Conservation (phyloP, 495 filamentous ascomycete genomes). For the Aspergillus bridgeri region DNA sequence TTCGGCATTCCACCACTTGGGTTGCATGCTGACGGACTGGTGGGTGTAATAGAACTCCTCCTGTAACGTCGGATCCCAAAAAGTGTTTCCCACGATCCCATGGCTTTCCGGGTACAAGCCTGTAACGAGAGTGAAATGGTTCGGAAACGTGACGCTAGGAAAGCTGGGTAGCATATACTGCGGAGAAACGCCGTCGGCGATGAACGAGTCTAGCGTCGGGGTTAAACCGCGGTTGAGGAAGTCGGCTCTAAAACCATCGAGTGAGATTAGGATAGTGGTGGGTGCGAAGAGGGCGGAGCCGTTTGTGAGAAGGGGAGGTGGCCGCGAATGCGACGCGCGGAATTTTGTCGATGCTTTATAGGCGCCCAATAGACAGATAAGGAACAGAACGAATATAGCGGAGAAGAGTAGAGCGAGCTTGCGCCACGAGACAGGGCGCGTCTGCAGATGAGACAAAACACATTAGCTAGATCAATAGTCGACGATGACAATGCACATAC, state of each 20-base stretch:
- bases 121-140: slow-evolving; percentile 93
- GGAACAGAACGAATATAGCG: slow-evolving; percentile 46
- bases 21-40: slow-evolving; percentile 63
- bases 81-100: slow-evolving; percentile 89
- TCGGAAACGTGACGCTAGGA: slow-evolving; percentile 95
- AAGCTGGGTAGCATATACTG: slow-evolving; percentile 90
- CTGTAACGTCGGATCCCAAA: slow-evolving; percentile 75
- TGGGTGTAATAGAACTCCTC: slow-evolving; percentile 88
- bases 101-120: slow-evolving; percentile 91
- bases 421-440: slow-evolving; percentile 25
- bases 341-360: slow-evolving; percentile 49
- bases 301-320: slow-evolving; percentile 32
- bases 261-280: slow-evolving; percentile 89
- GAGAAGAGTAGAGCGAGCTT: slow-evolving; percentile 34
- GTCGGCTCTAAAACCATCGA: slow-evolving; percentile 97
- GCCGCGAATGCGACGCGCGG: slow-evolving; percentile 22
- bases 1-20: slow-evolving; percentile 92
- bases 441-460: slow-evolving; percentile 9
- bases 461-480: slow-evolving; percentile 10
- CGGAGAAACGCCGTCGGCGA: slow-evolving; percentile 81
- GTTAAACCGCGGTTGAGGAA: slow-evolving; percentile 82
- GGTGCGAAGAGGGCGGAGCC: slow-evolving; percentile 83
- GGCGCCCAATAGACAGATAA: slow-evolving; percentile 50
- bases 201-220: slow-evolving; percentile 73
- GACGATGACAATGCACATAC: slow-evolving; percentile 16